Conservation (phyloP, 164 flowering plant species). For the Pachysandra terminalis region DNA sequence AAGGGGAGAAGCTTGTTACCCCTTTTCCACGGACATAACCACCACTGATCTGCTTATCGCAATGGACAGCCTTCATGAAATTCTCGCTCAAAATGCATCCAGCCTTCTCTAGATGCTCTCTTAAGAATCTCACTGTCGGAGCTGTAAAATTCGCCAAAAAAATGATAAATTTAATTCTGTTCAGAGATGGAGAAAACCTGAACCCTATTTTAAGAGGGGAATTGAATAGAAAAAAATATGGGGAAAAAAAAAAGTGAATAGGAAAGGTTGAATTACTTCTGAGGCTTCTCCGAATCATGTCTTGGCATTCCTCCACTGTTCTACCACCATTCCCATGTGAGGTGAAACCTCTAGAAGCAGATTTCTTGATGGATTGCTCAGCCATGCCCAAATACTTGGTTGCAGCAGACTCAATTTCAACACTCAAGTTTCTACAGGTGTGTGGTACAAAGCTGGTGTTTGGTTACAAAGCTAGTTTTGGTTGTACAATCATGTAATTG, state of each 20-base stretch:
- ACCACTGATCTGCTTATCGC: slow-evolving; percentile 46
- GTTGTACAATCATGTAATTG: no score
- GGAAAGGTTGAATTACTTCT: slow-evolving; percentile 39
- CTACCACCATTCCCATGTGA: slow-evolving; percentile 31
- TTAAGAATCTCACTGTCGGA: slow-evolving; percentile 78
- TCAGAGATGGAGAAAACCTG: not conserved
- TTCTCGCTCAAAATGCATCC: slow-evolving; percentile 62
- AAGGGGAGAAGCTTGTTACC: slow-evolving; percentile 30
- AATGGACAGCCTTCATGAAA: slow-evolving; percentile 71
- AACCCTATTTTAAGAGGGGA: not conserved
- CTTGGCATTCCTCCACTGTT: slow-evolving; percentile 62
- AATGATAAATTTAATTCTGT: not conserved
- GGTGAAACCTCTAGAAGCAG: slow-evolving; percentile 16
- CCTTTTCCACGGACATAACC: slow-evolving; percentile 76
- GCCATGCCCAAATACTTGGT: slow-evolving; percentile 15
- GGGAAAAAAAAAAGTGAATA: not conserved
- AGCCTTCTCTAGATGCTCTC: slow-evolving; percentile 70
- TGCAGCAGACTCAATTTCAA: no score
- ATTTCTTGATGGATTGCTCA: slow-evolving; percentile 16
- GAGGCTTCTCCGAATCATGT: slow-evolving; percentile 65
- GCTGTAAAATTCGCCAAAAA: slow-evolving; percentile 27
- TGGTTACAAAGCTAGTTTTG: no score
- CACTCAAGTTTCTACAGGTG: no score
- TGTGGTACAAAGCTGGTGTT: no score
- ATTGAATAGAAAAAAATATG: not conserved